Evolutionary conservation across 441 rosid genomes (phyloP), one percentile per base, ranked within the genome.

Genomic region (Geranium incanum): DNA sequence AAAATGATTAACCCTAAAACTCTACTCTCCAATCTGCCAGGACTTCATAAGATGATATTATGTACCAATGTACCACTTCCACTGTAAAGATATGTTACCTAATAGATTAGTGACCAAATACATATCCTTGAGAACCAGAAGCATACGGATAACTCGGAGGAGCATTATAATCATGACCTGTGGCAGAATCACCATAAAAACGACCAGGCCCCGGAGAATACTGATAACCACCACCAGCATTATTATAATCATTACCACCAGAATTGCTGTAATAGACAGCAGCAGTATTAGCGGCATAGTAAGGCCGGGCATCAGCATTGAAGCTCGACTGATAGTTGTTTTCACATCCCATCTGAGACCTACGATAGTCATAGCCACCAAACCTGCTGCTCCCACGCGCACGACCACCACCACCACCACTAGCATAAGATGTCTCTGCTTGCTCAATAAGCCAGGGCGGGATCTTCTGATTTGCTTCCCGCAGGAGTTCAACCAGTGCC

Each of bases 381-480:
- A 81, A 86, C 69, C 71, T 78, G 82, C 79, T 48, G 6, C 71
- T 73, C 37, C 80, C 72, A 66, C 52, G 45, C n/a, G 68, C 41
- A 23, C 13, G 75, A 45, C 16, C 39, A 19, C 70, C 43, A 7
- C 75, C 71, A 36, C 69, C 74, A 23, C 72, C 45, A n/a, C 36
- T 65, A 74, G 37, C 67, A 50, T 39, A 74, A 36, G 78, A 75
- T 69, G 19, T 69, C 57, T 79, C 71, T 8, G 85, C 87, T 39
- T 70, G 81, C 37, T 81, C 62, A 36, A 13, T 62, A 3, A 84
- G 87, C 89, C 89, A 84, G 41, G 75, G 52, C 18, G 87, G 89
- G 28, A 86, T 82, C 70, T 81, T 84, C 70, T 84, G 89, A 0
- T 86, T 82, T 16, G 84, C 79, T 69, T 86, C 87, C 66, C 77